Evolutionary conservation across 1,284 basidiomycete genomes (phyloP), one percentile per base, ranked within the genome.

Genomic region (Violaceomyces palustris): DNA sequence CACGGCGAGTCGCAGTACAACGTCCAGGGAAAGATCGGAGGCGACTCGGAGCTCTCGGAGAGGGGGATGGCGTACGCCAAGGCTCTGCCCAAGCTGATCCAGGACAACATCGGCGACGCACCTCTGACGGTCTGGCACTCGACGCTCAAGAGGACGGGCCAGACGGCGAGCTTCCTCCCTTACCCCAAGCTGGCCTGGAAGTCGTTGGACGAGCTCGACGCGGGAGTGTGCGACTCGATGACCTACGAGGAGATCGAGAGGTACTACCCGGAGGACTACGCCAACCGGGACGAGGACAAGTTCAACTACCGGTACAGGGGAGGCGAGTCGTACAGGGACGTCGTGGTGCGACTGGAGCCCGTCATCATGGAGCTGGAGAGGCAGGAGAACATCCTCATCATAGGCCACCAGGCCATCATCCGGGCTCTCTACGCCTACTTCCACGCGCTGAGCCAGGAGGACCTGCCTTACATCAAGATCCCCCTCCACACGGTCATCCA

Each of bases 311-410:
- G 94, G 19, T 97, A 97, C 75, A 61, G 75, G 74, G 84, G 83
- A 15, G 93, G 94, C 41, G 94, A 96, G 74, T 92, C 89, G 4
- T 96, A 96, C 74, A 82, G 91, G 19, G 91, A 96, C 72, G 75
- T 77, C 6, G 90, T 97, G n/a, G 83, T 91, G 6, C 83, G 93
- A 23, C 79, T 99, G 21, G 94, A 99, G 73, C 94, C 94, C 11
- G 87, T 97, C 41, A 97, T 99, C 64, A 97, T 98, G 88, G 94
- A 99, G 75, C 81, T 98, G 15, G 94, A 99, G 74, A 79, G 94
- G 41, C 92, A 96, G 74, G 87, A 93, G 74, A 96, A 98, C 69
- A 92, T 99, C 51, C 77, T 99, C 27, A 88, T 99, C 61, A 86
- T 99, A 39, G 91, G 92, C 1, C 94, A 99, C 75, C 91, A 96